Conservation (phyloP, 768 basidiomycete species). For the Clavulina sp. region DNA sequence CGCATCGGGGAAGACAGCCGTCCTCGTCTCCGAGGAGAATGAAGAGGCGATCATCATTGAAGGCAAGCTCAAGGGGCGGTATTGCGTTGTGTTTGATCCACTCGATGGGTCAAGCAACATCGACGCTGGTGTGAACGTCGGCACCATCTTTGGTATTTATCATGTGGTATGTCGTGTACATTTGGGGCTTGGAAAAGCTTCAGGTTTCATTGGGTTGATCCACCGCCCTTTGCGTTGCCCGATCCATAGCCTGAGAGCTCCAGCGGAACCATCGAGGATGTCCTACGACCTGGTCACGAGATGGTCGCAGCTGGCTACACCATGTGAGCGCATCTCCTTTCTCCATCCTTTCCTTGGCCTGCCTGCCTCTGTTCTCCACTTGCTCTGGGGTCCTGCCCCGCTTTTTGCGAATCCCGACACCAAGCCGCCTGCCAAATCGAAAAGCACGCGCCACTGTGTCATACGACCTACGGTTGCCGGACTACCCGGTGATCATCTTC, state of each 20-base stretch:
- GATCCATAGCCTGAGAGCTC: slow-evolving; percentile 38
- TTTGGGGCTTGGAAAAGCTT: neutral
- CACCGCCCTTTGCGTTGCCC: neutral
- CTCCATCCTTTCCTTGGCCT: too few species aligned
- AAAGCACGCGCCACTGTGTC: too few species aligned
- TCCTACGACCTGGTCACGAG: slow-evolving; percentile 80
- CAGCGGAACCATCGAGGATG: slow-evolving; percentile 65
- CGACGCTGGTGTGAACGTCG: slow-evolving; percentile 95
- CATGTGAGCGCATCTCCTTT: too few species aligned
- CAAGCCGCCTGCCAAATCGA: too few species aligned
- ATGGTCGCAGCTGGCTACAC: slow-evolving; percentile 99
- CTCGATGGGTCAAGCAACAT: slow-evolving; percentile 94
- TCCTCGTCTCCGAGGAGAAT: slow-evolving; percentile 91
- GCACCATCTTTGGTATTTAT: slow-evolving; percentile 87
- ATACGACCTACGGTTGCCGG: too few species aligned
- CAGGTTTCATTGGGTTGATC: neutral
- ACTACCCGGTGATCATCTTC: too few species aligned
- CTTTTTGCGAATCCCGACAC: too few species aligned
- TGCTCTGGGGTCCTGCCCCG: too few species aligned
- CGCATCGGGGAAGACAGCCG: slow-evolving; percentile 91
- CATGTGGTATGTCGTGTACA: slow-evolving; percentile 44
- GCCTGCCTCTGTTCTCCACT: too few species aligned
- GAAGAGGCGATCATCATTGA: slow-evolving; percentile 88
- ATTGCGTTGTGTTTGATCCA: slow-evolving; percentile 98
- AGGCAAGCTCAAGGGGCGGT: slow-evolving; percentile 54